Conservation (phyloP, 148 eudicot species). For the Spergularia bocconei region DNA sequence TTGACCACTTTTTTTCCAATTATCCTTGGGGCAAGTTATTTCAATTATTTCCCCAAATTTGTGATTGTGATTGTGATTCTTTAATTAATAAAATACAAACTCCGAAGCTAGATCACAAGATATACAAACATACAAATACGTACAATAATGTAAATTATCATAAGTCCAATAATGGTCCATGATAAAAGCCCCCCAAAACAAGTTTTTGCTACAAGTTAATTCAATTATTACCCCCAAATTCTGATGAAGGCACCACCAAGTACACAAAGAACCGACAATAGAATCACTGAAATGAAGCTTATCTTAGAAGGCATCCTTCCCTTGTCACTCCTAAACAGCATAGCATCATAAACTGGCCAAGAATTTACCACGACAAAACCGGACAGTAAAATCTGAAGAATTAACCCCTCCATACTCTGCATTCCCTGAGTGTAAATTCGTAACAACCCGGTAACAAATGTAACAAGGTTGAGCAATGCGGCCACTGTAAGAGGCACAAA, state of each 20-base stretch:
- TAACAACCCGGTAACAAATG: conserved; percentile 33
- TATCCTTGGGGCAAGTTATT: too few relatives aligned
- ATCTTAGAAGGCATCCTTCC: conserved; percentile 65
- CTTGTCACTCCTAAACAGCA: conserved; percentile 52
- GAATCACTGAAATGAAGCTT: conserved; percentile 34
- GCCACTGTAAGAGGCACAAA: conserved; percentile 51
- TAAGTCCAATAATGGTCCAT: too few relatives aligned
- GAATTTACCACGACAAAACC: conserved; percentile 59
- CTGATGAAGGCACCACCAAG: background rate
- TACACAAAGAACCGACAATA: conserved; percentile 33
- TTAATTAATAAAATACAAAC: too few relatives aligned
- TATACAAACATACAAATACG: too few relatives aligned
- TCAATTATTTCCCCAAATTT: too few relatives aligned
- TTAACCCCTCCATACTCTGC: conserved; percentile 25
- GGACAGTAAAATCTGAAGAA: conserved; percentile 47
- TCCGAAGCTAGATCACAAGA: too few relatives aligned
- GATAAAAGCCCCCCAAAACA: too few relatives aligned
- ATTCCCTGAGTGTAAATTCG: conserved; percentile 15
- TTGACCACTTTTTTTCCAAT: too few relatives aligned
- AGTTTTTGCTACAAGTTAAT: too few relatives aligned
- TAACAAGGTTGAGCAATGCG: conserved; percentile 41
- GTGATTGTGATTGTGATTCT: too few relatives aligned
- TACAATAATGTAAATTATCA: too few relatives aligned
- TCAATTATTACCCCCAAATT: too few relatives aligned
- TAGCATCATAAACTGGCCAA: conserved; percentile 65